Evolutionary conservation across 1,284 basidiomycete genomes (phyloP).

Genomic region (Singerocomus inundabilis): DNA sequence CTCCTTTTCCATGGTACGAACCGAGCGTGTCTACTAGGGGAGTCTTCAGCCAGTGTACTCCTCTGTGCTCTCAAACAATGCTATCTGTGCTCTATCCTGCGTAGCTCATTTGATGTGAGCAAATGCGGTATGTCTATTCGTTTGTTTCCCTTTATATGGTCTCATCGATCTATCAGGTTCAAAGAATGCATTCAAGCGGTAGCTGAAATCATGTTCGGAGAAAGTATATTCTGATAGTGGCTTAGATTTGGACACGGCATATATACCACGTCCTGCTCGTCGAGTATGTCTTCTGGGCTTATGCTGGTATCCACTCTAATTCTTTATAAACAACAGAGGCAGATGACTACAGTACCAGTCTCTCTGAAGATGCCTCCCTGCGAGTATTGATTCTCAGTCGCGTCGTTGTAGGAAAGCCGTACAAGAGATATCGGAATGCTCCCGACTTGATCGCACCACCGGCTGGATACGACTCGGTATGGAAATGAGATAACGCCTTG

Average conservation of each 20-base stretch:
- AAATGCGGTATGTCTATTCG: slow-evolving; percentile 46
- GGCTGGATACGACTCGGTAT: slow-evolving; percentile 54
- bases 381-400: slow-evolving; percentile 53
- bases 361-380: slow-evolving; percentile 37
- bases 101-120: slow-evolving; percentile 52
- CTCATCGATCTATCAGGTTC: slow-evolving; percentile 38
- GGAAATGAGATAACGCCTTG: slow-evolving; percentile 10
- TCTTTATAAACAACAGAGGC: slow-evolving; percentile 44
- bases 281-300: slow-evolving; percentile 42
- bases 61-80: slow-evolving; percentile 50
- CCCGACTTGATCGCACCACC: slow-evolving; percentile 47
- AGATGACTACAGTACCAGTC: slow-evolving; percentile 53
- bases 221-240: background rate
- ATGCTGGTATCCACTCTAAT: background rate
- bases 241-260: slow-evolving; percentile 59
- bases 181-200: slow-evolving; percentile 54
- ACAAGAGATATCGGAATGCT: slow-evolving; percentile 46
- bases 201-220: slow-evolving; percentile 1
- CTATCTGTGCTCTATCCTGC: slow-evolving; percentile 51
- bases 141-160: background rate
- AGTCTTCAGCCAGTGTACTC: slow-evolving; percentile 41
- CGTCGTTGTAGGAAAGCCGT: slow-evolving; percentile 58
- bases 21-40: slow-evolving; percentile 52
- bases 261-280: slow-evolving; percentile 59
- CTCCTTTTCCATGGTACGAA: slow-evolving; percentile 63